Evolutionary conservation across 768 basidiomycete genomes (phyloP), one percentile per base, ranked within the genome.

Genomic region (Podaxis sp.): DNA sequence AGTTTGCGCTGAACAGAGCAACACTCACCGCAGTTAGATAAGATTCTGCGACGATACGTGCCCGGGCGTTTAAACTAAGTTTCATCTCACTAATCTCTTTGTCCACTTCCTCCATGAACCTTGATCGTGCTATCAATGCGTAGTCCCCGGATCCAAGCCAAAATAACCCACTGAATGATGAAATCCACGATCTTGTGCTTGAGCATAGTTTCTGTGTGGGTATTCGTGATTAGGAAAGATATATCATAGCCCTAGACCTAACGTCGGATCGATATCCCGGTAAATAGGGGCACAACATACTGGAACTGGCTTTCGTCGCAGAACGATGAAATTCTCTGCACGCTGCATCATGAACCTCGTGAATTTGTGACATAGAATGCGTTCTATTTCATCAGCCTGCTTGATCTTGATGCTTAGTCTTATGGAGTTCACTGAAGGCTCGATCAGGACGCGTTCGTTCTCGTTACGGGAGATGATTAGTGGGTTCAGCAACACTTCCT

Each of bases 101-200:
- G 77, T 99, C 97, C 1, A 99, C 97, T 70, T 99, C 97, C 71
- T 98, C 95, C 96, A 98, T 98, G 74, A 98, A 95, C 72, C 93
- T 95, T 66, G 41, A 26, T 22, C 4, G 40, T 40, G 40, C 15
- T 46, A 28, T 69, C 40, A 67, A 62, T 40, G 54, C 36, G 17
- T 8, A 41, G 28, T 33, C 10, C 41, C 13, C 2, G 12, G 30
- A 17, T 44, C 20, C 3, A 28, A 17, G 54, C 2, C 15, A 24
- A 57, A 55, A 48, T 13, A 11, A 78, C 88, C 53, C 66, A 96
- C 93, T 99, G 95, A 67, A 99, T 97, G 78, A 99, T 97, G 76
- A 99, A 99, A 78, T 99, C 97, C 40, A 99, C 97, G 57, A 99
- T 91, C 80, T 99, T 99, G 78, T 99, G 97, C 79, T 99, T 99